Evolutionary conservation across 805 yeast genomes (phyloP), one percentile per base, ranked within the genome.

Genomic region (Trichomonascus vanleenenianus): DNA sequence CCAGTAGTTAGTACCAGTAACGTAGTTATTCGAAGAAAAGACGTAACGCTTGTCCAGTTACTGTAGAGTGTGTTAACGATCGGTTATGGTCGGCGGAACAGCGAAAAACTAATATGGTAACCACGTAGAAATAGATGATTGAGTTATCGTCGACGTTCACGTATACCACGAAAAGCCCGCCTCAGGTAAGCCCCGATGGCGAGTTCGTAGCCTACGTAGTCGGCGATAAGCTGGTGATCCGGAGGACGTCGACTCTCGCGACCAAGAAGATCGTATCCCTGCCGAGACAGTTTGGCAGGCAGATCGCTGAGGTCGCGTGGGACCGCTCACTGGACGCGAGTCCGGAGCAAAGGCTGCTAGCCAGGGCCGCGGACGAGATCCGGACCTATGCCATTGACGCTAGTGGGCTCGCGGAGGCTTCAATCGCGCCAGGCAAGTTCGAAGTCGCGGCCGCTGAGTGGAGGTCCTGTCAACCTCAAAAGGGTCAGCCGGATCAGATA

Each of bases 311-410:
- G 27, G 32, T 54, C 9, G 18, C 39, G 25, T 54, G 57, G 57
- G 57, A 54, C 42, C 18, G 39, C 2, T 42, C 44, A 25, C n/a
- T 41, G 9, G 37, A 30, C 7, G 44, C 33, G 11, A 33, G 41
- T 27, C 35, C 32, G 2, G 57, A 54, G 39, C 49, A 50, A 30
- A 35, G 57, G 10, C 44, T 54, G 36, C 55, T 55, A 4, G 44
- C 52, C 12, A 53, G 47, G 14, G 20, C 42, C 18, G 11, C 16
- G 11, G 46, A 46, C 16, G 53, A 46, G 18, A 39, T 52, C 3
- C 38, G 50, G 20, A 46, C 45, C 3, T 54, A 37, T 33, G 35
- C 46, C 5, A 43, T 54, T 9, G 50, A 44, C 18, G 25, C 34
- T 22, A 38, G 34, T 10, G 41, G 30, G 12, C 11, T 14, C 7